These are phyloP conservation scores for Diaporthe helianthi DNA, from an alignment of 2,329 filamentous ascomycete genomes.

Conservation along the genomic window DNA sequence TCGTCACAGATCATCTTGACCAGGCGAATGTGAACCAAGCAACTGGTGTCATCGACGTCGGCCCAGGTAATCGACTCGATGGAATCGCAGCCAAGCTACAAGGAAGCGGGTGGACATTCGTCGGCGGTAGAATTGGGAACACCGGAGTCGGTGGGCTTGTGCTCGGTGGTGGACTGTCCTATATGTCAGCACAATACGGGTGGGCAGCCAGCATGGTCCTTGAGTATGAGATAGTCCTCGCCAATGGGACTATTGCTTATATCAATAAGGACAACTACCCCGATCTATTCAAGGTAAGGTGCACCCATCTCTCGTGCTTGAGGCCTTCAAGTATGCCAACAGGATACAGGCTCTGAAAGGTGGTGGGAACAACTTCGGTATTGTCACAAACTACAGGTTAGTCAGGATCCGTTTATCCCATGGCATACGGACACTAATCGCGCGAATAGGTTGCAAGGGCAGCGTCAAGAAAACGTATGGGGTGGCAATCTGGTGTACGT, in stretches of 20 bases:
- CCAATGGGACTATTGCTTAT: background rate
- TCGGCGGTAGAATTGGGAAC: constrained; percentile 15
- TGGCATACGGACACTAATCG: background rate
- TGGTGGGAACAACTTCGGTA: constrained; percentile 10
- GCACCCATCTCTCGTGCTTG: background rate
- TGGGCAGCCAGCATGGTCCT: constrained; percentile 13
- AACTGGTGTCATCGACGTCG: constrained; percentile 6
- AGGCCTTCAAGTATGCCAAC: background rate
- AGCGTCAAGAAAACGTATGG: constrained; percentile 18
- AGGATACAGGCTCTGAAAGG: background rate
- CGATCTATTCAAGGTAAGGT: constrained; percentile 18
- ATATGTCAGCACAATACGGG: constrained; percentile 15
- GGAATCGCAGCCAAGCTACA: constrained; percentile 4
- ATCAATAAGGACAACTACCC: background rate
- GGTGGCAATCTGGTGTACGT: constrained; percentile 13
- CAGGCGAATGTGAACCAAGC: constrained; percentile 6
- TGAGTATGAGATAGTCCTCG: constrained; percentile 20
- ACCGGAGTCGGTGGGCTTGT: constrained; percentile 18
- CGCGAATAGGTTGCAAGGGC: background rate
- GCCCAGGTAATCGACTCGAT: constrained; percentile 7
- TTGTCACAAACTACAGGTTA: constrained; percentile 1
- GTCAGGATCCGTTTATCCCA: background rate
- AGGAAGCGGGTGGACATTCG: constrained; percentile 8
- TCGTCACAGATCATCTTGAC: constrained; percentile 17
- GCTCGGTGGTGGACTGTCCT: constrained; percentile 17